Evolutionary conservation across 2,329 filamentous ascomycete genomes (phyloP), one percentile per base, ranked within the genome.

Genomic region (Neocucurbitaria cava): DNA sequence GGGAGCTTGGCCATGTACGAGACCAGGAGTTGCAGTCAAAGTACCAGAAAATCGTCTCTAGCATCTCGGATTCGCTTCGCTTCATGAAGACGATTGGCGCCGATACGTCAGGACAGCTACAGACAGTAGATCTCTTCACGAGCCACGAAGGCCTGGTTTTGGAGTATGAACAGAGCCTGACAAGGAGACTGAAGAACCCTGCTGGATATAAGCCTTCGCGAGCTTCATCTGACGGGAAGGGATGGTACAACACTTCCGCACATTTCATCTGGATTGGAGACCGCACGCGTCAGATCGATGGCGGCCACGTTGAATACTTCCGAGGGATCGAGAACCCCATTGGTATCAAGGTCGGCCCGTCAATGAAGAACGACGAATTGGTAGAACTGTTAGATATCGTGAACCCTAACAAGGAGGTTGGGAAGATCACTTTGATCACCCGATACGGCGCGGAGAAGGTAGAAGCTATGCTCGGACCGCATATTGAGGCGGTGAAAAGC

Each of bases 231-330:
- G 74, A 77, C 46, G 73, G 76, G 15, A 85, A 85, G 69, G 87
- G 88, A 69, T 96, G 91, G 84, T 98, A 96, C 80, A 90, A 96
- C 77, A 98, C 94, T 0, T 96, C 92, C 4, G 91, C 92, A 0
- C 95, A 99, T 75, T 98, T 99, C 81, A 85, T 99, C 74, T 99
- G 95, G 95, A 96, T 99, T 67, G 95, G 95, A 49, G 95, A 99
- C 77, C 90, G 95, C 62, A 99, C 95, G 1, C 87, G 95, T 42
- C 94, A 98, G 77, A 86, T 97, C 41, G 90, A 95, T 72, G 91
- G 94, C 66, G 94, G 90, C 0, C 95, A 99, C 76, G 90, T 99
- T 58, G 95, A 99, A 78, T 99, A 96, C 82, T 96, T 98, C 84
- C 89, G 95, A 41, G 95, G 95, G 54, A 89, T 99, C 63, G 89